A percentile compares a stretch with the other conserved stretches of the same genome.
Evolutionary conservation across 148 eudicot species (phyloP).

Genomic region (Bassia scoparia): DNA sequence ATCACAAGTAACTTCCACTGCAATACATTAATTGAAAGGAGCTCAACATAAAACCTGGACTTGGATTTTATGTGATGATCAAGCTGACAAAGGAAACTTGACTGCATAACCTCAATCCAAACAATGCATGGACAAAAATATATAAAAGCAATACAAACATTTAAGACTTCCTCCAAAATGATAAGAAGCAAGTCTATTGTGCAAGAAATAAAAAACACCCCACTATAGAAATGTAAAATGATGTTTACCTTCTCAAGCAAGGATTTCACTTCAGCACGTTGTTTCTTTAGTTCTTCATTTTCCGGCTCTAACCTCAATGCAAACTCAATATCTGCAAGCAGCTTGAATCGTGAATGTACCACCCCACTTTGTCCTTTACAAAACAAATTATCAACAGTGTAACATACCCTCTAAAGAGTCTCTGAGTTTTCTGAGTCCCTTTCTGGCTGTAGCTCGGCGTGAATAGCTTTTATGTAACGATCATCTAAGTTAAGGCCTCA

Average conservation of each 20-base stretch:
- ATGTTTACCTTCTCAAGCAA: slow-evolving; percentile 64
- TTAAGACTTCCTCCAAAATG: background rate
- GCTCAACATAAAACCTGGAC: background rate
- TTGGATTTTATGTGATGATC: too few relatives aligned
- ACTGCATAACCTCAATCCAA: background rate
- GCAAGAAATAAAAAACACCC: background rate
- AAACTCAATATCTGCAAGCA: slow-evolving; percentile 78
- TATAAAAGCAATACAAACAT: background rate
- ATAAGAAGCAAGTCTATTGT: background rate
- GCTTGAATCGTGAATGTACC: slow-evolving; percentile 16
- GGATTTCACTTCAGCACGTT: slow-evolving; percentile 65
- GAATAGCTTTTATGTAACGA: slow-evolving; percentile 95
- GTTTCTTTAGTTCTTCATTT: slow-evolving; percentile 84
- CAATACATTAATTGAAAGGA: background rate
- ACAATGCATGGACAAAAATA: background rate
- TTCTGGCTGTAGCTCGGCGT: slow-evolving; percentile 91
- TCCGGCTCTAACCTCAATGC: slow-evolving; percentile 87
- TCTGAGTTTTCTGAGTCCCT: slow-evolving; percentile 75
- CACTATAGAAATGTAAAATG: background rate
- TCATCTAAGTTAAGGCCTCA: slow-evolving; percentile 96
- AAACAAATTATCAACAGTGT: background rate
- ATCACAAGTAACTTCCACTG: background rate
- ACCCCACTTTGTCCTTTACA: background rate
- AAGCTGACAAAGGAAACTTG: background rate
- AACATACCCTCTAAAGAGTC: slow-evolving; percentile 73